Conservation (phyloP, 192 early-diverging fungal genomes). For the Dispira parvispora region DNA sequence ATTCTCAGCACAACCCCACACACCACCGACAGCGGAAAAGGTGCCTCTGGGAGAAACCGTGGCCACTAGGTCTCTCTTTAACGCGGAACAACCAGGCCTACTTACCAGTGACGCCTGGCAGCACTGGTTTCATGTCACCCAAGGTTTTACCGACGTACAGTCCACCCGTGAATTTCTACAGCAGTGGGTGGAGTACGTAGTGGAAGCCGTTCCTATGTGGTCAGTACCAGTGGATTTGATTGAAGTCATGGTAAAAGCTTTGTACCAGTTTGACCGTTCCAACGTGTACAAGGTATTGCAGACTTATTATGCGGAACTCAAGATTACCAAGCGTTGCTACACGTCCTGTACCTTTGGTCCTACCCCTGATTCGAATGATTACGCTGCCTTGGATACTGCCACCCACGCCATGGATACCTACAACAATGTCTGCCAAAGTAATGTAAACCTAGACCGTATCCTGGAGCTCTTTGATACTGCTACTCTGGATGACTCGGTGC, state of each 20-base stretch:
- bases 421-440: background rate
- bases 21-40: background rate
- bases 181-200: background rate
- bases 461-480: background rate
- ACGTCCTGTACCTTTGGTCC: background rate
- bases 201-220: background rate
- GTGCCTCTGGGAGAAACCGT: background rate
- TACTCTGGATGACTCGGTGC: background rate
- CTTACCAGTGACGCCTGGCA: background rate
- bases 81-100: background rate
- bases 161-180: background rate
- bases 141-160: background rate
- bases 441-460: background rate
- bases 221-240: background rate
- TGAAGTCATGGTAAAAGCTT: background rate
- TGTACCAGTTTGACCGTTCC: background rate
- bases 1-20: background rate
- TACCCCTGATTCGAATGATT: background rate
- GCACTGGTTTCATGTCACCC: slow-evolving; percentile 7
- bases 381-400: background rate
- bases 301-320: background rate
- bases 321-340: slow-evolving; percentile 1
- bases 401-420: background rate
- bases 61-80: background rate
- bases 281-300: background rate